phyloP scores from a whole-genome alignment of 2,329 filamentous ascomycete species.

The Purpureocillium lavendulum region DNA sequence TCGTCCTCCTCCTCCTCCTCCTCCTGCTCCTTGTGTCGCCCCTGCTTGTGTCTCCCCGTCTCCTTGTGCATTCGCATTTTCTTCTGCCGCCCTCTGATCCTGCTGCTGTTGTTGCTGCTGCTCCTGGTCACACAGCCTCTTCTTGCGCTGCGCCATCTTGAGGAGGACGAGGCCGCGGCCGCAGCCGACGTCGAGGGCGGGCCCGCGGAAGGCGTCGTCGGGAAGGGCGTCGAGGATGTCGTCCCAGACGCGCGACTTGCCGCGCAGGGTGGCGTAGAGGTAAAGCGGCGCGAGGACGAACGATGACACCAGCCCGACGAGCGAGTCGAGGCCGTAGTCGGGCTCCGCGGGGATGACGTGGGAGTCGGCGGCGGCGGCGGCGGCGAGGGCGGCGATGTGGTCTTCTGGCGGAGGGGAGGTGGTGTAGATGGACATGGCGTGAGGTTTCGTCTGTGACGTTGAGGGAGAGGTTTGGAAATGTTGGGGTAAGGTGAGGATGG shows the following conservation, averaged over 20 bases:
- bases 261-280: constrained; percentile 9
- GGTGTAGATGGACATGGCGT: constrained; percentile 5
- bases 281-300: constrained; percentile 7
- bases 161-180: constrained; percentile 11
- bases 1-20: not conserved
- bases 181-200: constrained; percentile 10
- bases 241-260: constrained; percentile 10
- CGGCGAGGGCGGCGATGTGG: constrained; percentile 5
- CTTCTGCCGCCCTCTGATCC: too few species aligned
- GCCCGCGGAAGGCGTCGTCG: constrained; percentile 1
- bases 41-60: too few species aligned
- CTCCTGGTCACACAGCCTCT: too few species aligned
- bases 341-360: constrained; percentile 2
- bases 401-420: constrained; percentile 2
- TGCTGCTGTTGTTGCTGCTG: too few species aligned
- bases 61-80: too few species aligned
- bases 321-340: constrained; percentile 8
- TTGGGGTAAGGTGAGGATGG: too few species aligned
- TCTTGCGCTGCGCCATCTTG: constrained; percentile 8
- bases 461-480: too few species aligned
- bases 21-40: too few species aligned
- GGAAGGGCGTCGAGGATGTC: constrained; percentile 4
- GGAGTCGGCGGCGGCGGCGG: not conserved
- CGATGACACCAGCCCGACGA: constrained; percentile 7
- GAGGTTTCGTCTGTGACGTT: too few species aligned